phyloP scores from a whole-genome alignment of 2,329 filamentous ascomycete species.

The Fusarium anthophilum region DNA sequence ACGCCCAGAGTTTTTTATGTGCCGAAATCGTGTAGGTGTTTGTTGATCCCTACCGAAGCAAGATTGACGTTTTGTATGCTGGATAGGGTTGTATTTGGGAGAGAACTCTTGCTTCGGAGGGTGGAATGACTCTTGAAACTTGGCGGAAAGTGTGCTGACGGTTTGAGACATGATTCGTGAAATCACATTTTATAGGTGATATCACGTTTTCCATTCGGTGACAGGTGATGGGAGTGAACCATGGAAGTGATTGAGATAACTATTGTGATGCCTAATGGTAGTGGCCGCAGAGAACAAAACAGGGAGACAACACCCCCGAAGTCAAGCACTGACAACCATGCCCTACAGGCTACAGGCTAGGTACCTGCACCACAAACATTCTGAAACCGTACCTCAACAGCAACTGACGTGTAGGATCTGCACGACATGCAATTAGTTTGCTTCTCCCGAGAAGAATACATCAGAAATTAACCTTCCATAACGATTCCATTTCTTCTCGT shows the following conservation, averaged over 20 bases:
- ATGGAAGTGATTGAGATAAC: not conserved
- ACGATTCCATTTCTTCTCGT: not conserved
- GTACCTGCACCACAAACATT: not conserved
- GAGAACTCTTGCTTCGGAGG: not conserved
- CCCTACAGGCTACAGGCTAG: not conserved
- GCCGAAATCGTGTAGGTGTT: not conserved
- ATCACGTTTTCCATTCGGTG: not conserved
- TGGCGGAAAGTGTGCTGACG: not conserved
- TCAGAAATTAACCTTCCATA: not conserved
- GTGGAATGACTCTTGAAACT: not conserved
- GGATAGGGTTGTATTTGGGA: not conserved
- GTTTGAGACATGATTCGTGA: not conserved
- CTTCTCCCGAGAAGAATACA: constrained; percentile 14
- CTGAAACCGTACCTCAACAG: not conserved
- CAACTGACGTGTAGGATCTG: not conserved
- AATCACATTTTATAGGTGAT: not conserved
- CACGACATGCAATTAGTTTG: constrained; percentile 5
- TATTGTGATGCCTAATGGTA: not conserved
- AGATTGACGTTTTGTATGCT: not conserved
- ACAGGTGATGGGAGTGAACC: not conserved
- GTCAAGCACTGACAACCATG: not conserved
- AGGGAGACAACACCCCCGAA: not conserved
- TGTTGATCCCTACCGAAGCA: not conserved
- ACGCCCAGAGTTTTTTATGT: not conserved
- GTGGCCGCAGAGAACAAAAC: not conserved